Base-by-base conservation (phyloP, 331 rosid species). In the Pyrus hybrid region DNA sequence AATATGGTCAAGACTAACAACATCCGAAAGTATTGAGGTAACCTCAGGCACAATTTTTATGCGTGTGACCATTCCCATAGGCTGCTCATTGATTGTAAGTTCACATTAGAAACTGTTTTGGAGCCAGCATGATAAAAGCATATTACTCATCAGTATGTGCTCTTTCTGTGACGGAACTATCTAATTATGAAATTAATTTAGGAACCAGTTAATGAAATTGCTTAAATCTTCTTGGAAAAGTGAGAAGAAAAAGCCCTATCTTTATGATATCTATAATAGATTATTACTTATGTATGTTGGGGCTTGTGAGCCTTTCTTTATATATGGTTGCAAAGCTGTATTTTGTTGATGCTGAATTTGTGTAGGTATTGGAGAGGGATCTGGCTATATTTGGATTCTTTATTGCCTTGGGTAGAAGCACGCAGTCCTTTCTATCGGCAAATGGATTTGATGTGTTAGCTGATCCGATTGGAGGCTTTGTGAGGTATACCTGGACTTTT, bases 21-120 rank as follows among this genome's bases (percentile, higher is more conserved):
- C 99, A 65, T 90, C 97, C 54, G 99, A 95, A 90, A 89, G 97
- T 79, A 95, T 95, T 62, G 99, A 92, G 99, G 99, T 92, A 64
- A 68, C 76, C 73, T 80, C 71, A 53, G 47, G 80, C 58, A 63
- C 54, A 70, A 61, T 63, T 66, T 28, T 13, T 65, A 66, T 30
- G 76, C 65, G 72, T 83, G 77, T 75, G 71, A 71, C 29, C 72
- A 70, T 16, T 60, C 41, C 43, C 20, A 18, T 22, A 25, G 43
- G 57, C 14, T 49, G 68, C 69, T 85, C 29, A 67, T 29, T 70
- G 70, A 71, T 61, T 65, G 14, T 22, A 58, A 80, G 61, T 68
- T 66, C 56, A 35, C 54, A 77, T 45, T 63, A 23, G 18, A 79
- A 57, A 53, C 77, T 60, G 37, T 51, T 33, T 84, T 75, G 76